Evolutionary conservation across 2,329 filamentous ascomycete genomes (phyloP).

Genomic region (Chalaropsis ovoidea): DNA sequence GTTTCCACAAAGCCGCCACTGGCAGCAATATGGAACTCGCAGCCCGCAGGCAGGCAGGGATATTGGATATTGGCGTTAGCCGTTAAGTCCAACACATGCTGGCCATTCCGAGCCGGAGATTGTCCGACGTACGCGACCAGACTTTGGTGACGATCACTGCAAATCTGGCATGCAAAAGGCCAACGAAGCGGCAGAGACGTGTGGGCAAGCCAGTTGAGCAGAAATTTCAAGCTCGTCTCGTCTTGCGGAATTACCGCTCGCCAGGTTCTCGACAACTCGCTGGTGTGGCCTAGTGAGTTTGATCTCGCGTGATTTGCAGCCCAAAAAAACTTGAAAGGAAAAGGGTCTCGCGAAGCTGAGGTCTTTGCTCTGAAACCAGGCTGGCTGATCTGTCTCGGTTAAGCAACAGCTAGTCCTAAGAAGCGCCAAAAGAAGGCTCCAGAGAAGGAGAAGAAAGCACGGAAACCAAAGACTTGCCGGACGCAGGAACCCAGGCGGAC

Average conservation of each 20-base stretch:
- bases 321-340: not conserved
- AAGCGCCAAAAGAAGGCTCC: not conserved
- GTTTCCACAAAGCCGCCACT: too few relatives aligned
- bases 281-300: too few relatives aligned
- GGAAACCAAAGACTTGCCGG: constrained; percentile 3
- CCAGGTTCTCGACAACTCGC: not conserved
- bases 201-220: not conserved
- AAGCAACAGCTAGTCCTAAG: not conserved
- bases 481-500: not conserved
- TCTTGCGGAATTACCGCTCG: not conserved
- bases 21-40: not conserved
- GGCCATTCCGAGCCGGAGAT: constrained; percentile 1
- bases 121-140: not conserved
- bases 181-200: not conserved
- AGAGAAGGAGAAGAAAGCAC: constrained; percentile 3
- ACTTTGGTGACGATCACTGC: not conserved
- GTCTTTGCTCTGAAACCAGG: not conserved
- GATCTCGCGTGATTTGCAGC: not conserved
- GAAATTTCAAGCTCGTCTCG: constrained; percentile 2
- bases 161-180: constrained; percentile 3
- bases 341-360: not conserved
- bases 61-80: not conserved
- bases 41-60: not conserved
- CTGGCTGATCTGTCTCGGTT: constrained; percentile 6
- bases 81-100: not conserved